Conservation (phyloP, 768 basidiomycete genomes). For the Naematelia aurantialba region DNA sequence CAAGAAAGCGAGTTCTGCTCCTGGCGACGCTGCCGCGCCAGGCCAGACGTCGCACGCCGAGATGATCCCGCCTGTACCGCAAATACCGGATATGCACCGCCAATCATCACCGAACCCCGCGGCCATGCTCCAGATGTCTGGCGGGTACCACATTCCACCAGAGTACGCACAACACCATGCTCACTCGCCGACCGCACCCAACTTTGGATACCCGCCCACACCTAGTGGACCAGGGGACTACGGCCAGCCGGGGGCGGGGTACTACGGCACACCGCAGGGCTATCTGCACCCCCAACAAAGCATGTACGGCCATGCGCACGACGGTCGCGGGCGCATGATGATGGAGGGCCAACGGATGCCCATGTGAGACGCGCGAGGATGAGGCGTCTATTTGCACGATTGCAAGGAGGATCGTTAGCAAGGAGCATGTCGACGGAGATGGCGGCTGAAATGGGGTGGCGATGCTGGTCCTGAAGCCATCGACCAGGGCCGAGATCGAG, state of each 20-base stretch:
- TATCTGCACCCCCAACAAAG: neutral
- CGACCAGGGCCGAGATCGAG: too few species aligned
- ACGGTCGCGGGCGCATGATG: neutral
- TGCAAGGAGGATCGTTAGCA: too few species aligned
- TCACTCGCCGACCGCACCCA: neutral
- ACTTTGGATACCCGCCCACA: neutral
- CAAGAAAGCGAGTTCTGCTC: conserved; percentile 14
- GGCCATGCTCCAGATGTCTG: neutral
- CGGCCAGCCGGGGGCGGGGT: neutral
- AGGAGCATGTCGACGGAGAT: too few species aligned
- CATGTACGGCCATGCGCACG: neutral
- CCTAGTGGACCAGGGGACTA: neutral
- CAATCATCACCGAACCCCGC: conserved; percentile 22
- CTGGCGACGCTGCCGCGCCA: conserved; percentile 14
- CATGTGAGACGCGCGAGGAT: neutral
- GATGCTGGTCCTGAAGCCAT: too few species aligned
- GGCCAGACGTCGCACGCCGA: conserved; percentile 8
- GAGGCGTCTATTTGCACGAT: neutral
- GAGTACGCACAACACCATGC: conserved; percentile 6
- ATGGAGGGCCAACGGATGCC: neutral
- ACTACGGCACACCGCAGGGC: neutral
- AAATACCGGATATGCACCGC: conserved; percentile 43
- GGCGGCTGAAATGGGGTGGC: too few species aligned
- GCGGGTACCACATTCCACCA: conserved; percentile 3
- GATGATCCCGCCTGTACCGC: conserved; percentile 39